phyloP scores from a whole-genome alignment of 2,329 filamentous ascomycete species.

The Colletotrichum sp. region DNA sequence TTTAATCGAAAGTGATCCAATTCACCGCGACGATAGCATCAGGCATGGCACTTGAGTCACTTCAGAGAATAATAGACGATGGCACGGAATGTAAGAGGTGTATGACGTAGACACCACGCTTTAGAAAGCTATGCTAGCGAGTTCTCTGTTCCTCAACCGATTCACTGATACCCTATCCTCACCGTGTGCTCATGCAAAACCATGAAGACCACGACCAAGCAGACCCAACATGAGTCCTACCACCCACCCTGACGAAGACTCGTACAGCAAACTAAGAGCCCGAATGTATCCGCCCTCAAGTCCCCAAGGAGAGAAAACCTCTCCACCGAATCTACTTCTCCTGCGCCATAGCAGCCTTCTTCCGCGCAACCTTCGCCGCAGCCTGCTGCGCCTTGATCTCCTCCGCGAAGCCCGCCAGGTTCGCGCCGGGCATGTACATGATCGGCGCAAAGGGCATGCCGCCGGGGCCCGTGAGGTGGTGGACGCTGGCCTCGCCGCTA shows the following conservation, averaged over 20 bases:
- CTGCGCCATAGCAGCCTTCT: background rate
- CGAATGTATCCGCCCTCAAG: no score
- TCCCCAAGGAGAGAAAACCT: no score
- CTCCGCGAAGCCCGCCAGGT: background rate
- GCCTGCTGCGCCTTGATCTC: background rate
- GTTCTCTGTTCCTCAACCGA: fast-evolving
- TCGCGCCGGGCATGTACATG: no score
- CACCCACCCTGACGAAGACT: no score
- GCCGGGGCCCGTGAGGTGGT: background rate
- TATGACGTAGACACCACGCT: background rate
- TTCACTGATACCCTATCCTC: background rate
- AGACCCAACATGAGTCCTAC: no score
- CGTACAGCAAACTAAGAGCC: no score
- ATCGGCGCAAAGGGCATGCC: no score
- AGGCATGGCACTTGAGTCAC: background rate
- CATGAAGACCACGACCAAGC: background rate
- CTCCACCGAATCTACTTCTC: background rate
- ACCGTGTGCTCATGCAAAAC: background rate
- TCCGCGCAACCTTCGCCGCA: background rate
- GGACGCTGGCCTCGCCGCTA: background rate
- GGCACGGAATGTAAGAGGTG: background rate
- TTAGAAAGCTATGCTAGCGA: background rate
- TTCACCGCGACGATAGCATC: no score
- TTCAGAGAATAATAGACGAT: background rate
- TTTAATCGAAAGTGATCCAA: no score